Conservation (phyloP, 208 protist species). For the Wallacemonas sp. region DNA sequence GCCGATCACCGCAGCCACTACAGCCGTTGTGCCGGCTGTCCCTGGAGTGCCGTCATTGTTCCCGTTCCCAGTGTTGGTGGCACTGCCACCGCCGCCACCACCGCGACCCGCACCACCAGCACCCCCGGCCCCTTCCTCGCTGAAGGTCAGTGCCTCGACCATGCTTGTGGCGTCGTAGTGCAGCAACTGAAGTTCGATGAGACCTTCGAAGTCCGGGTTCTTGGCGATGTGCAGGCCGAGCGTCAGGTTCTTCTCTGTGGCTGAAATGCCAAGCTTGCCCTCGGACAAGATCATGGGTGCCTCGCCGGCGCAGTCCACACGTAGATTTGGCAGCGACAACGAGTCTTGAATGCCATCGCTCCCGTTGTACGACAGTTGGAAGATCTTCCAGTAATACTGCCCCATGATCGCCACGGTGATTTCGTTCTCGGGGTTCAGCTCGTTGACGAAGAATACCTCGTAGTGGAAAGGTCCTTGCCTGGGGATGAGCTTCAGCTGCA, state of each 20-base stretch:
- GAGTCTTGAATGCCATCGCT: conserved; percentile 47
- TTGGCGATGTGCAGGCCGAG: conserved; percentile 41
- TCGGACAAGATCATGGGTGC: conserved; percentile 52
- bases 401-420: conserved; percentile 75
- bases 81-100: conserved; percentile 5
- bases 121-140: conserved; percentile 11
- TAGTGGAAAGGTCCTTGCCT: conserved; percentile 77
- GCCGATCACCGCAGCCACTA: background rate
- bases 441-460: conserved; percentile 82
- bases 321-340: conserved; percentile 55
- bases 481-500: conserved; percentile 61
- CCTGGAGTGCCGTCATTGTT: background rate
- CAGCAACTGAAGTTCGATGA: conserved; percentile 73
- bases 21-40: background rate
- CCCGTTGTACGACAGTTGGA: conserved; percentile 58
- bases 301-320: conserved; percentile 29
- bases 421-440: conserved; percentile 86
- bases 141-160: conserved; percentile 49
- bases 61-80: background rate
- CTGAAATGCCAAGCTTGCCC: conserved; percentile 54
- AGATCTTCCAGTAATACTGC: conserved; percentile 84
- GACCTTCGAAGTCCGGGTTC: conserved; percentile 61
- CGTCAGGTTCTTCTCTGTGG: conserved; percentile 60
- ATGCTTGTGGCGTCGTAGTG: conserved; percentile 73
- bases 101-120: background rate